These are phyloP conservation scores for Colletotrichum caudatum DNA, from an alignment of 2,329 filamentous ascomycete genomes.

Conservation along the genomic window DNA sequence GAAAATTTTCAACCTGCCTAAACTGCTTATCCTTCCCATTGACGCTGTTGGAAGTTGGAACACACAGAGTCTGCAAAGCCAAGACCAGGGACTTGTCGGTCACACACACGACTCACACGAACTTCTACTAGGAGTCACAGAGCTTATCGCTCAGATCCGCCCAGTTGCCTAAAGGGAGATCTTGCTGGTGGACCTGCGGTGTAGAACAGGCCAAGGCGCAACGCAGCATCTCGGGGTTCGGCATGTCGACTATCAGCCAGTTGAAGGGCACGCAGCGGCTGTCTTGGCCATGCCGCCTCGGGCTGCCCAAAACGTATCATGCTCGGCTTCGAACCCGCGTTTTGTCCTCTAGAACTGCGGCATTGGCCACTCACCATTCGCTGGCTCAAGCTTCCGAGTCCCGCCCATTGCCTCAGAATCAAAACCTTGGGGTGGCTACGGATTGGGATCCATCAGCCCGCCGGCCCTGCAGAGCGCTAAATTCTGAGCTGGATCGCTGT, in stretches of 20 bases:
- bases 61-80: slow-evolving; percentile 28
- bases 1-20: slow-evolving; percentile 27
- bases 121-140: slow-evolving; percentile 23
- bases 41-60: slow-evolving; percentile 16
- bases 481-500: slow-evolving; percentile 28
- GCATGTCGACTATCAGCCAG: slow-evolving; percentile 20
- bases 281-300: slow-evolving; percentile 17
- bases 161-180: neutral
- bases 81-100: slow-evolving; percentile 31
- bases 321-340: slow-evolving; percentile 16
- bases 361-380: neutral
- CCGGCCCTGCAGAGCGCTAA: slow-evolving; percentile 35
- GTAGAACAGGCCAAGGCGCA: neutral
- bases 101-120: slow-evolving; percentile 33
- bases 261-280: slow-evolving; percentile 24
- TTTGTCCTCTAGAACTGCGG: neutral
- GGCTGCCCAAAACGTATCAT: slow-evolving; percentile 6
- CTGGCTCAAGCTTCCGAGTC: slow-evolving; percentile 10
- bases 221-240: slow-evolving; percentile 21
- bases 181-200: slow-evolving; percentile 19
- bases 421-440: slow-evolving; percentile 31
- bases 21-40: slow-evolving; percentile 27
- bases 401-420: slow-evolving; percentile 13
- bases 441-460: slow-evolving; percentile 31
- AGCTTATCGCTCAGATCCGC: slow-evolving; percentile 30